These are phyloP conservation scores for Alternaria burnsii DNA, from an alignment of 2,329 filamentous ascomycete genomes.

Conservation along the genomic window DNA sequence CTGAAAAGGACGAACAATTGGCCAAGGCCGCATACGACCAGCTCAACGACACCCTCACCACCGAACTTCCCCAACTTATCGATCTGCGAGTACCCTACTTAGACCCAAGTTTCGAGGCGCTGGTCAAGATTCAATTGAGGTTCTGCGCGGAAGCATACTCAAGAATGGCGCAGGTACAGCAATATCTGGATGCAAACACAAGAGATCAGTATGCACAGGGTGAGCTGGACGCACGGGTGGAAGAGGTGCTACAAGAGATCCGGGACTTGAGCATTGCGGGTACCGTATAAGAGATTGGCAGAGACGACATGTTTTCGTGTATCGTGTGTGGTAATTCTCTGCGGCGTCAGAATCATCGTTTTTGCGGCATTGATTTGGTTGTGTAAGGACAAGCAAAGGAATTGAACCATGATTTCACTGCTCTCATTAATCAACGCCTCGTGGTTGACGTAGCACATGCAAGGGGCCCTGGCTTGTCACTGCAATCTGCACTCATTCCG, in stretches of 20 bases:
- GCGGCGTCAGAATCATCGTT: not conserved
- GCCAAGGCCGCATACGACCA: constrained; percentile 93
- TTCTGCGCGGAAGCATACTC: constrained; percentile 99
- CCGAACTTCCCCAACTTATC: constrained; percentile 92
- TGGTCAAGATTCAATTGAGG: constrained; percentile 97
- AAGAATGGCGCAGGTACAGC: constrained; percentile 98
- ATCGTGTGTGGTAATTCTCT: constrained; percentile 3
- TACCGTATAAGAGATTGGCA: constrained; percentile 58
- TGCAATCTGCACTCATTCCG: no score
- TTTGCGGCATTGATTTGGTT: not conserved
- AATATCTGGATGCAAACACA: constrained; percentile 95
- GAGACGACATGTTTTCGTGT: not conserved
- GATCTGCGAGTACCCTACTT: constrained; percentile 96
- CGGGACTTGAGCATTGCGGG: constrained; percentile 91
- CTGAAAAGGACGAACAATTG: constrained; percentile 96
- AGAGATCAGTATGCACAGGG: constrained; percentile 95
- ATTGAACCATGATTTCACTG: not conserved
- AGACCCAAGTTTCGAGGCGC: constrained; percentile 94
- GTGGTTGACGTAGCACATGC: not conserved
- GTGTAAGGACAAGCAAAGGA: not conserved
- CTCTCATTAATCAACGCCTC: not conserved
- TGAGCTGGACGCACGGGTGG: constrained; percentile 87
- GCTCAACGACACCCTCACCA: constrained; percentile 93
- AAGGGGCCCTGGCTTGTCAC: no score
- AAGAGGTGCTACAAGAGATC: constrained; percentile 97